These are phyloP conservation scores for Penicillium desertorum DNA, from an alignment of 495 filamentous ascomycete genomes.

Conservation along the genomic window DNA sequence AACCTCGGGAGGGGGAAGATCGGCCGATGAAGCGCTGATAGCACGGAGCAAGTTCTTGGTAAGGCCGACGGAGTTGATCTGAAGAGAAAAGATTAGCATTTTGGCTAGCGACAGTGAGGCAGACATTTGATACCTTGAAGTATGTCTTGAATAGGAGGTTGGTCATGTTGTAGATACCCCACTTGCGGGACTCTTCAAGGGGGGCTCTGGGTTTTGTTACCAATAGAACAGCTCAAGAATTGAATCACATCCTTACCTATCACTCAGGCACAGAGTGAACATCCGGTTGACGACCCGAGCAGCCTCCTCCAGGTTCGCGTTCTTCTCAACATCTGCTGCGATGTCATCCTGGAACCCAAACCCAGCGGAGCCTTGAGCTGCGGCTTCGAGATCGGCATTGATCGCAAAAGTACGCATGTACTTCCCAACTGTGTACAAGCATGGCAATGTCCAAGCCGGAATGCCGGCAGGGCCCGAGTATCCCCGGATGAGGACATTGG, in stretches of 20 bases:
- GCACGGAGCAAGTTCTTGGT: slow-evolving; percentile 87
- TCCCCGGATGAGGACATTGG: slow-evolving; percentile 67
- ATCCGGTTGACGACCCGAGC: slow-evolving; percentile 83
- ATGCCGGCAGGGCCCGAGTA: slow-evolving; percentile 65
- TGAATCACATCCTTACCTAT: slow-evolving; percentile 61
- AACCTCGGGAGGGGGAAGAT: slow-evolving; percentile 69
- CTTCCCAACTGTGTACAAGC: slow-evolving; percentile 79
- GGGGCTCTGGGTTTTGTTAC: slow-evolving; percentile 61
- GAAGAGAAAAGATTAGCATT: slow-evolving; percentile 12
- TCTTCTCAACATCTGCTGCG: slow-evolving; percentile 65
- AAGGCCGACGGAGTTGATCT: slow-evolving; percentile 80
- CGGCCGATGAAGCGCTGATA: slow-evolving; percentile 67
- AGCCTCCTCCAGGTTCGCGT: slow-evolving; percentile 83
- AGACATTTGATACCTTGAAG: slow-evolving; percentile 62
- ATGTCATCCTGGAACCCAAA: slow-evolving; percentile 72
- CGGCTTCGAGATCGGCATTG: slow-evolving; percentile 66
- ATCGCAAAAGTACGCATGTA: slow-evolving; percentile 85
- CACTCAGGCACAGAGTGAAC: slow-evolving; percentile 82
- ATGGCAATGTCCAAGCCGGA: slow-evolving; percentile 83
- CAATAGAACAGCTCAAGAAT: slow-evolving; percentile 10
- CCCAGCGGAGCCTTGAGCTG: slow-evolving; percentile 38
- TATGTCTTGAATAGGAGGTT: slow-evolving; percentile 97
- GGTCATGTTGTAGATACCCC: slow-evolving; percentile 90
- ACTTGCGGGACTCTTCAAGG: slow-evolving; percentile 88
- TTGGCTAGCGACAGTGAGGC: neutral